phyloP scores from a whole-genome alignment of 2,329 filamentous ascomycete genomes.

The Trichoderma sp. region DNA sequence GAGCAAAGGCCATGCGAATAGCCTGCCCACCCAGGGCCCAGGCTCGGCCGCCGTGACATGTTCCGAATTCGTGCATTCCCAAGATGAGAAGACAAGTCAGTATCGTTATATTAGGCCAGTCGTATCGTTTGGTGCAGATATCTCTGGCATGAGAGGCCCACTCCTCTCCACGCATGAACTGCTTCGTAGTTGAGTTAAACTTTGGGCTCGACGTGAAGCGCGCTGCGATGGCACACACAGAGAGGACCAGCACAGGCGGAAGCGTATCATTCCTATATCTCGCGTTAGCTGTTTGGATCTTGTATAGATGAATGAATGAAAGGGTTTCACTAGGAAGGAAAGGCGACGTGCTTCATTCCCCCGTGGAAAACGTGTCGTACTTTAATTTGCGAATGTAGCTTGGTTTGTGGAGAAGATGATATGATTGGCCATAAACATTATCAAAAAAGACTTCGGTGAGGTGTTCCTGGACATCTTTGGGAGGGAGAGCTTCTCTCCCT shows the following conservation, averaged over 20 bases:
- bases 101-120: constrained; percentile 95
- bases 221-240: constrained; percentile 92
- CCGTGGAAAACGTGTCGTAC: constrained; percentile 43
- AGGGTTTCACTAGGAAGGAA: not conserved
- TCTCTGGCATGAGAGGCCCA: constrained; percentile 88
- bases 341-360: constrained; percentile 6
- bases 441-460: constrained; percentile 95
- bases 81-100: constrained; percentile 86
- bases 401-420: constrained; percentile 92
- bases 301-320: not conserved
- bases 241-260: constrained; percentile 88
- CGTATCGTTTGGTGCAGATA: constrained; percentile 84
- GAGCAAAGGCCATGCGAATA: constrained; percentile 93
- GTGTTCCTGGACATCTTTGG: constrained; percentile 88
- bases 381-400: constrained; percentile 89
- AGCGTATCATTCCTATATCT: constrained; percentile 54
- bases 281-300: not conserved
- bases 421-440: constrained; percentile 91
- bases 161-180: constrained; percentile 82
- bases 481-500: constrained; percentile 78
- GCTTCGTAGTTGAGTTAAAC: constrained; percentile 69
- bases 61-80: constrained; percentile 93
- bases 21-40: constrained; percentile 96
- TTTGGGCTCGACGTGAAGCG: constrained; percentile 90
- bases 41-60: constrained; percentile 91